Conservation (phyloP, 495 filamentous ascomycete genomes). For the Bacidia rubella region DNA sequence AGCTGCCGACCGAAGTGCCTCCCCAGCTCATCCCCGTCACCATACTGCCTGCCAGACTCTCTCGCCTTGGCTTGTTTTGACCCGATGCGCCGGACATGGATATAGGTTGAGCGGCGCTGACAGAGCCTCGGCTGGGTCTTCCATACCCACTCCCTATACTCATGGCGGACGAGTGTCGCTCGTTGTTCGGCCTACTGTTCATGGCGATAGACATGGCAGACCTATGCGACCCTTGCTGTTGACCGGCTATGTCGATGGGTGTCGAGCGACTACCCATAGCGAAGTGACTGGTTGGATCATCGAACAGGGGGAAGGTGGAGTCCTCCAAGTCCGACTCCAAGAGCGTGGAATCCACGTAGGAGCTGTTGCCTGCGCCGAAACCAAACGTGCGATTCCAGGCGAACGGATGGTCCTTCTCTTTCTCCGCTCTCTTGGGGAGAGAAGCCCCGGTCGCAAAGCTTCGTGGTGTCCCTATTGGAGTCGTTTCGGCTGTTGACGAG, state of each 20-base stretch:
- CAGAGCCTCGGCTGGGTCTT: constrained; percentile 3
- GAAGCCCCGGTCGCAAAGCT: constrained; percentile 26
- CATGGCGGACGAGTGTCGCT: constrained; percentile 16
- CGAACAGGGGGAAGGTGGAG: constrained; percentile 33
- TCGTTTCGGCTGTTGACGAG: constrained; percentile 30
- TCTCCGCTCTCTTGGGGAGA: constrained; percentile 29
- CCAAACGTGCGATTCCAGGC: constrained; percentile 28
- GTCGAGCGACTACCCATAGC: constrained; percentile 39
- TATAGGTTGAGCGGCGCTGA: constrained; percentile 69
- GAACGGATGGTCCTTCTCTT: constrained; percentile 28
- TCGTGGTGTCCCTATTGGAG: constrained; percentile 31
- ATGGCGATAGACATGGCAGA: constrained; percentile 39
- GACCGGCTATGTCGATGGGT: constrained; percentile 54
- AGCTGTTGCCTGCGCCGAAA: constrained; percentile 12
- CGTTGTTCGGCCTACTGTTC: constrained; percentile 24
- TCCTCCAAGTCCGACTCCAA: constrained; percentile 28
- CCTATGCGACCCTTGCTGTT: constrained; percentile 49
- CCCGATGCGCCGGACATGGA: constrained; percentile 58
- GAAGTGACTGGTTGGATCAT: constrained; percentile 21
- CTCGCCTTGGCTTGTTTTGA: constrained; percentile 61
- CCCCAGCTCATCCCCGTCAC: constrained; percentile 96
- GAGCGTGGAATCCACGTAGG: constrained; percentile 25
- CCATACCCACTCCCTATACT: constrained; percentile 18
- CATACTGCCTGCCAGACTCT: constrained; percentile 76
- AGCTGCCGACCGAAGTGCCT: constrained; percentile 88